Conservation (phyloP, 768 basidiomycete genomes). For the Daedaleopsis nitida region DNA sequence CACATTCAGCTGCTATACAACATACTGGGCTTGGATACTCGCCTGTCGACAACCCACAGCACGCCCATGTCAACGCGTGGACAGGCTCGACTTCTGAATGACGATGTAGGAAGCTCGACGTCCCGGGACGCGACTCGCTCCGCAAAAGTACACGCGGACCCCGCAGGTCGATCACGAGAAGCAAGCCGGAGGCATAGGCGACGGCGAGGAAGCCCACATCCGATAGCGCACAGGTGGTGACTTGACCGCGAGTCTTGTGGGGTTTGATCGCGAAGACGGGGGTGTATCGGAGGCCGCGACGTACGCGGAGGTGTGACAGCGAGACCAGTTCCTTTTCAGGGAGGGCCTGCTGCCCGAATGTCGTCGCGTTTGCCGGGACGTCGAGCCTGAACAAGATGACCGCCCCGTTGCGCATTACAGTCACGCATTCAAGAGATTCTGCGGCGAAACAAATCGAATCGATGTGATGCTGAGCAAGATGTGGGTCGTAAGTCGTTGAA, state of each 20-base stretch:
- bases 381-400: conserved; percentile 52
- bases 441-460: conserved; percentile 50
- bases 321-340: conserved; percentile 54
- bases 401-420: conserved; percentile 58
- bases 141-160: conserved; percentile 69
- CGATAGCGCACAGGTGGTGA: conserved; percentile 61
- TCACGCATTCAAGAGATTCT: conserved; percentile 58
- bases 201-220: conserved; percentile 83
- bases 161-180: conserved; percentile 74
- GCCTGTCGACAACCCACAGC: conserved; percentile 60
- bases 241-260: conserved; percentile 39
- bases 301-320: conserved; percentile 49
- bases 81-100: conserved; percentile 46
- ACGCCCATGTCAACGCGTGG: conserved; percentile 64
- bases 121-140: conserved; percentile 41
- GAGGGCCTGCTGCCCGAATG: conserved; percentile 26
- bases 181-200: conserved; percentile 58
- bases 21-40: conserved; percentile 1
- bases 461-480: conserved; percentile 34
- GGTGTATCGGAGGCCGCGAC: conserved; percentile 46
- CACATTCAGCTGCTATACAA: too few relatives aligned
- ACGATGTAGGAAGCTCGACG: conserved; percentile 36
- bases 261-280: conserved; percentile 64
- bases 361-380: conserved; percentile 7
- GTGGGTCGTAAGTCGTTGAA: conserved; percentile 18